Conservation (phyloP, 306 rosid species). For the Myrica gale region DNA sequence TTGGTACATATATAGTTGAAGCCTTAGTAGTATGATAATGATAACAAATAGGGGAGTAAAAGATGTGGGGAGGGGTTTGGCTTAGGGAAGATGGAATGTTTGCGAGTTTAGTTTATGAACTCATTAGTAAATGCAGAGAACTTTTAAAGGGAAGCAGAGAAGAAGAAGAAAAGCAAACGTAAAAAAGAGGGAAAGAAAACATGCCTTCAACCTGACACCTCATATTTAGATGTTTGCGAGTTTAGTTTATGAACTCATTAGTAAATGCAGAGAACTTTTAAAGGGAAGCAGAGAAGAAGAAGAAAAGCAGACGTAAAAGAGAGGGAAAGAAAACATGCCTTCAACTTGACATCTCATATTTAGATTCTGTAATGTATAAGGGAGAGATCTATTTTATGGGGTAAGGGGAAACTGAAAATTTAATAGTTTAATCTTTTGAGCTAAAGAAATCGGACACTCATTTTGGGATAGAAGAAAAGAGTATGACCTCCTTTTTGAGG, state of each 20-base stretch:
- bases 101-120: too few relatives aligned
- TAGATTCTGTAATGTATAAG: not conserved
- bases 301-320: not conserved
- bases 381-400: not conserved
- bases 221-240: too few relatives aligned
- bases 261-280: not conserved
- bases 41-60: too few relatives aligned
- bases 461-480: not conserved
- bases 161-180: not conserved
- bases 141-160: not conserved
- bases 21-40: too few relatives aligned
- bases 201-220: not conserved
- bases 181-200: not conserved
- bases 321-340: not conserved
- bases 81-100: too few relatives aligned
- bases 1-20: too few relatives aligned
- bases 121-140: not conserved
- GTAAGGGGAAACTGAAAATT: not conserved
- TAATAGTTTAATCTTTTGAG: not conserved
- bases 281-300: not conserved
- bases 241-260: too few relatives aligned
- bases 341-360: not conserved
- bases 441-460: not conserved
- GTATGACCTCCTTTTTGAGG: not conserved
- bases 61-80: too few relatives aligned